Conservation (phyloP, 2,329 filamentous ascomycete genomes). For the Hypoxylon sp. region DNA sequence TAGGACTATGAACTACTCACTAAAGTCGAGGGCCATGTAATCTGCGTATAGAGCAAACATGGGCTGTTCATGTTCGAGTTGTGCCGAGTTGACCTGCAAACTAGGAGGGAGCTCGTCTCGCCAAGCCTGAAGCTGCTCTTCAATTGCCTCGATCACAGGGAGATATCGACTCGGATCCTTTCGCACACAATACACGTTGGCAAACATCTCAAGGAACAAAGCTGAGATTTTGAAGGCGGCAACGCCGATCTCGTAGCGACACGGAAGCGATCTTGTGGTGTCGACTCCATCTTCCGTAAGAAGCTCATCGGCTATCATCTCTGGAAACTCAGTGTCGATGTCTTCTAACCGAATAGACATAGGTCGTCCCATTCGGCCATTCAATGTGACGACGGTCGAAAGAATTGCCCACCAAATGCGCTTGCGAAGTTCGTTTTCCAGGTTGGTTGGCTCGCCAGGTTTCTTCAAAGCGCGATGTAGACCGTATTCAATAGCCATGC, state of each 20-base stretch:
- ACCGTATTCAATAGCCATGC: constrained; percentile 80
- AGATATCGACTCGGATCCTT: constrained; percentile 75
- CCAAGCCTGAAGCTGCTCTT: constrained; percentile 75
- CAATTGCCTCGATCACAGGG: constrained; percentile 73
- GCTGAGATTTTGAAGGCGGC: constrained; percentile 75
- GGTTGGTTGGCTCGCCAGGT: constrained; percentile 62
- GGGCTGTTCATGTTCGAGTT: constrained; percentile 59
- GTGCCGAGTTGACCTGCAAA: constrained; percentile 64
- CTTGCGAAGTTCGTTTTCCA: constrained; percentile 82
- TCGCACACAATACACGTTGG: constrained; percentile 80
- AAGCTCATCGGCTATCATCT: constrained; percentile 78
- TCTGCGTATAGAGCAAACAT: constrained; percentile 70
- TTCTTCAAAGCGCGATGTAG: constrained; percentile 78
- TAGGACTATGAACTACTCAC: constrained; percentile 45
- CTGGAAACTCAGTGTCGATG: constrained; percentile 83
- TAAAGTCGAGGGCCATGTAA: constrained; percentile 69
- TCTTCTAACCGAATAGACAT: constrained; percentile 82
- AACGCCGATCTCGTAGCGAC: constrained; percentile 77
- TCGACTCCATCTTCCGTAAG: constrained; percentile 76
- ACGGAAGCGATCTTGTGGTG: constrained; percentile 68
- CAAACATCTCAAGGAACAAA: constrained; percentile 80
- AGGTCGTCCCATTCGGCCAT: constrained; percentile 82
- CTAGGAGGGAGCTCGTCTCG: constrained; percentile 74
- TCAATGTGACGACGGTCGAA: constrained; percentile 75
- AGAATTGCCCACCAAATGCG: constrained; percentile 83